phyloP scores from a whole-genome alignment of 2,329 filamentous ascomycete species.

The Aureobasidium sp. region DNA sequence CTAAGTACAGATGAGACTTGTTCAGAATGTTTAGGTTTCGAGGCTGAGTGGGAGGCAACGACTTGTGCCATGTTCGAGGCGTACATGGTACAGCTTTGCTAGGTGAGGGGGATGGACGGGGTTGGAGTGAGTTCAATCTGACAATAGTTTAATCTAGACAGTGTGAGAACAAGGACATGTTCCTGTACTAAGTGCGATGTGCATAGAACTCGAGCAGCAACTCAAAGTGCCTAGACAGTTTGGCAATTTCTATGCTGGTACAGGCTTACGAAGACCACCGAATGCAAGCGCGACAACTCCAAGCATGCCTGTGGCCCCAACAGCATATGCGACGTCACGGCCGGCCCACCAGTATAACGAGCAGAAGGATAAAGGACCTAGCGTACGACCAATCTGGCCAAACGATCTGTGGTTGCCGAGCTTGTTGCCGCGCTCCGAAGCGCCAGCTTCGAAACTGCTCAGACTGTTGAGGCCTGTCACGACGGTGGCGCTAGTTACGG shows the following conservation, averaged over 20 bases:
- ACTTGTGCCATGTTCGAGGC: neutral
- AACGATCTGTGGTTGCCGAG: slow-evolving; percentile 71
- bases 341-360: slow-evolving; percentile 98
- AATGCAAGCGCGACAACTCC: slow-evolving; percentile 65
- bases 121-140: neutral
- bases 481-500: slow-evolving; percentile 86
- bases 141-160: neutral
- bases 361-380: slow-evolving; percentile 86
- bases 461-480: slow-evolving; percentile 89
- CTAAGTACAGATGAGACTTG: neutral
- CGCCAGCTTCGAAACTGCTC: slow-evolving; percentile 78
- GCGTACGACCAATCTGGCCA: slow-evolving; percentile 78
- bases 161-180: neutral
- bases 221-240: neutral
- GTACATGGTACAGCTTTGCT: neutral
- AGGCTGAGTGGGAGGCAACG: neutral
- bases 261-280: slow-evolving; percentile 59
- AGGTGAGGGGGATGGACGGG: neutral
- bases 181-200: neutral
- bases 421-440: slow-evolving; percentile 74
- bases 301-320: slow-evolving; percentile 73
- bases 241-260: neutral
- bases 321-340: slow-evolving; percentile 70
- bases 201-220: neutral
- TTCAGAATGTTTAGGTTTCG: neutral